These are phyloP conservation scores for Penicillium paradoxum DNA, from an alignment of 495 filamentous ascomycete genomes.

Conservation along the genomic window DNA sequence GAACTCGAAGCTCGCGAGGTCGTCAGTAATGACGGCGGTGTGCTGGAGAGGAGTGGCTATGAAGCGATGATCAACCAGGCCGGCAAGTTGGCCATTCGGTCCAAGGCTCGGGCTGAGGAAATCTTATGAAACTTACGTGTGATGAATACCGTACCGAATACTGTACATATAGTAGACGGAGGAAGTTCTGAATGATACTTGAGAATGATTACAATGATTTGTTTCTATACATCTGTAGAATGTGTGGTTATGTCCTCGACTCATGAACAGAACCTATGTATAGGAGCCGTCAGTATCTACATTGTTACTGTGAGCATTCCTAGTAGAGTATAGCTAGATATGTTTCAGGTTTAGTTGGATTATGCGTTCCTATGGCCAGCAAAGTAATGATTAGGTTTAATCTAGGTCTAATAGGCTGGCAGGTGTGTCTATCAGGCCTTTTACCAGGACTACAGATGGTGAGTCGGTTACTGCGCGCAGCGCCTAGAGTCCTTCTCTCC, in stretches of 20 bases:
- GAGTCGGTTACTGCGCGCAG: neutral
- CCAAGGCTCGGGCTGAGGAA: constrained; percentile 20
- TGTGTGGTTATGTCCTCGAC: too few relatives aligned
- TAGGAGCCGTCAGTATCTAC: too few relatives aligned
- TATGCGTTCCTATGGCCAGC: neutral
- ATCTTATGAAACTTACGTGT: neutral
- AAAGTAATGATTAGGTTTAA: neutral
- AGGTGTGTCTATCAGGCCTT: neutral
- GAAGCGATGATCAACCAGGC: constrained; percentile 51
- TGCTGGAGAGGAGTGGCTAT: constrained; percentile 48
- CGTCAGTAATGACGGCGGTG: constrained; percentile 43
- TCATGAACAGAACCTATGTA: too few relatives aligned
- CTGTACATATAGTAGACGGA: neutral
- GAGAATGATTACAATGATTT: neutral
- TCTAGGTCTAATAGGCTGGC: neutral
- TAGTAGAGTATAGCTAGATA: too few relatives aligned
- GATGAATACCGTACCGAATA: neutral
- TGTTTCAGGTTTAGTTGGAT: too few relatives aligned
- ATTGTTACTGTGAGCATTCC: too few relatives aligned
- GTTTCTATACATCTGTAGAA: too few relatives aligned
- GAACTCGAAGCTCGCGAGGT: constrained; percentile 54
- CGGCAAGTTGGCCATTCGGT: constrained; percentile 44
- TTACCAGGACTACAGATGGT: neutral
- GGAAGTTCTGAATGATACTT: neutral
- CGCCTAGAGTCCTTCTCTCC: neutral